Conservation (phyloP, 2,329 filamentous ascomycete genomes). For the Elsinoe ampelina region DNA sequence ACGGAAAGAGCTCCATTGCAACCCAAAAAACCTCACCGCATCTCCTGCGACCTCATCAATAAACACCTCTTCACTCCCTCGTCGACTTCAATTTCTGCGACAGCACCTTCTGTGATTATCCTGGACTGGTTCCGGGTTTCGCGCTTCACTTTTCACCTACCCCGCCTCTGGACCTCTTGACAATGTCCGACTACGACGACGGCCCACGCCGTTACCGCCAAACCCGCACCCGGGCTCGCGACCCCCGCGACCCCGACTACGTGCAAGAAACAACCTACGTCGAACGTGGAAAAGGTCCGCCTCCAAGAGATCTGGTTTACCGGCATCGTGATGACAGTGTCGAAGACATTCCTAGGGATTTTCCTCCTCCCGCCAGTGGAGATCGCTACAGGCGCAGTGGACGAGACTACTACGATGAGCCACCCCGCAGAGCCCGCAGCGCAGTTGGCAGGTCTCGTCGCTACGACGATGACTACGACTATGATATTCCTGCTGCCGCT, state of each 20-base stretch:
- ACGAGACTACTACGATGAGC: conserved; percentile 35
- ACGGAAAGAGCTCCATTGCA: neutral
- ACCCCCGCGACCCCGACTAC: conserved; percentile 43
- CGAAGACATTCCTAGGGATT: conserved; percentile 77
- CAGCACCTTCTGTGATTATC: neutral
- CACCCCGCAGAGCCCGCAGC: conserved; percentile 53
- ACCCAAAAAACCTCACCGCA: conserved; percentile 11
- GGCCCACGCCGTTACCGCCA: conserved; percentile 36
- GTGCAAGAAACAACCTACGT: conserved; percentile 43
- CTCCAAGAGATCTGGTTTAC: conserved; percentile 41
- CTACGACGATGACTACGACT: conserved; percentile 50
- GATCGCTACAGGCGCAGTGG: conserved; percentile 22
- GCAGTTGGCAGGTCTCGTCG: conserved; percentile 38
- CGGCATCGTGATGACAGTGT: conserved; percentile 64
- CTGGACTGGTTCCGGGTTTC: neutral
- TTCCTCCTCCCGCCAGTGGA: conserved; percentile 55
- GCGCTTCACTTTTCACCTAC: neutral
- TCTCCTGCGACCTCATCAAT: conserved; percentile 9
- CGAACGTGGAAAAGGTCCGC: conserved; percentile 35
- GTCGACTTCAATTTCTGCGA: neutral
- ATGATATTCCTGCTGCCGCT: conserved; percentile 34
- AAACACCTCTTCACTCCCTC: neutral
- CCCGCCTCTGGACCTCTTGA: conserved; percentile 10
- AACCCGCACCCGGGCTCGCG: conserved; percentile 33
- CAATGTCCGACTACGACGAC: conserved; percentile 42